phyloP scores from a whole-genome alignment of 73 alveolate genomes.

The Stentor coeruleus region DNA sequence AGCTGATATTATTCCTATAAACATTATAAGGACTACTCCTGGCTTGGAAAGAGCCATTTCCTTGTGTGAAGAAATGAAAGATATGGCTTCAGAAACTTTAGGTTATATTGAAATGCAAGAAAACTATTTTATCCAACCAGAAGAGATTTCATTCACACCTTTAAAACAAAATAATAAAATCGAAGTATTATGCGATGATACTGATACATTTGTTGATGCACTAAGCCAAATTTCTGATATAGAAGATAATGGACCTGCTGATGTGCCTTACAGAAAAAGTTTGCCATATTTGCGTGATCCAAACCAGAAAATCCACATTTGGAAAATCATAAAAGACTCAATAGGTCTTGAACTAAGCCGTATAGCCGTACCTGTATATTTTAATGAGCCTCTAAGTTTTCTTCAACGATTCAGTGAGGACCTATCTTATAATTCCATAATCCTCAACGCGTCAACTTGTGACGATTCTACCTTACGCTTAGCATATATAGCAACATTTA shows the following conservation, averaged over 20 bases:
- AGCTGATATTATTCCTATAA: not conserved
- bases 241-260: not conserved
- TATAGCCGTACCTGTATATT: conserved; percentile 40
- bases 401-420: conserved; percentile 39
- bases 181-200: not conserved
- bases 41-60: conserved; percentile 6
- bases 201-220: not conserved
- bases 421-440: conserved; percentile 38
- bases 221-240: conserved; percentile 21
- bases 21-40: conserved; percentile 2
- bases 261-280: not conserved
- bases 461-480: conserved; percentile 37
- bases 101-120: not conserved
- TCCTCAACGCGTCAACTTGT: conserved; percentile 42
- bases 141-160: not conserved
- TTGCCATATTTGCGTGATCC: conserved; percentile 48
- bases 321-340: conserved; percentile 37
- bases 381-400: conserved; percentile 47
- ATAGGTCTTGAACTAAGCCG: conserved; percentile 46
- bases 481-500: conserved; percentile 46
- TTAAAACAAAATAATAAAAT: not conserved
- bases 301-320: conserved; percentile 31
- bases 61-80: conserved; percentile 20
- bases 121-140: not conserved
- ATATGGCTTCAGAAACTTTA: not conserved